Conservation (phyloP, 139 green algal genomes). For the Chlorella sp. region DNA sequence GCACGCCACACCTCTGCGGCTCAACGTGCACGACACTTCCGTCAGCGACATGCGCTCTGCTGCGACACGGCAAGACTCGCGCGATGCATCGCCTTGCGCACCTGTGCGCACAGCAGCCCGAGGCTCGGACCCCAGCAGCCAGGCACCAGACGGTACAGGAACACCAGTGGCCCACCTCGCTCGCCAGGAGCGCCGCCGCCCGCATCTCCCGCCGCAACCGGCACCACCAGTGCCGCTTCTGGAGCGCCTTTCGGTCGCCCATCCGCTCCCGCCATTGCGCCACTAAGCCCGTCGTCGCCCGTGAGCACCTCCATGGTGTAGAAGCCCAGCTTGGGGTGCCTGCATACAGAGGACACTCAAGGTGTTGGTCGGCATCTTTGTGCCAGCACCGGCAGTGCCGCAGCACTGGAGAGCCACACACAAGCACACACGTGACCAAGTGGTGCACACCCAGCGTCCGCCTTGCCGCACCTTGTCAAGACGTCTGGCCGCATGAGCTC, state of each 20-base stretch:
- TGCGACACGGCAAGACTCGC: not conserved
- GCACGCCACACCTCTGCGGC: not conserved
- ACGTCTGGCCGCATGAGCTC: constrained; percentile 46
- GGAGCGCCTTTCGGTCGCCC: no score
- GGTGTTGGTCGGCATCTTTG: no score
- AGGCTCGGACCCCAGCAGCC: constrained; percentile 56
- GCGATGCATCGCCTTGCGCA: constrained; percentile 6
- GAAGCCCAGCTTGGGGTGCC: constrained; percentile 44
- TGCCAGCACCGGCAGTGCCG: no score
- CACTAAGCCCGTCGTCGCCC: no score
- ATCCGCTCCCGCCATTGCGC: no score
- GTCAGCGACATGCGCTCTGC: not conserved
- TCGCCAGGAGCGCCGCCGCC: not conserved
- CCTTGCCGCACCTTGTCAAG: constrained; percentile 22
- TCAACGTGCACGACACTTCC: not conserved
- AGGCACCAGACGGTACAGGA: constrained; percentile 67
- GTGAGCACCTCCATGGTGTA: constrained; percentile 60
- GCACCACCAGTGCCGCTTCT: no score
- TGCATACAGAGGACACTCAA: constrained; percentile 8
- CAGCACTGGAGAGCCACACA: not conserved
- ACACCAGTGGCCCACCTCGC: constrained; percentile 31
- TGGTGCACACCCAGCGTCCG: no score
- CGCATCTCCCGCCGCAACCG: not conserved
- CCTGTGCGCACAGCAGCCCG: constrained; percentile 43
- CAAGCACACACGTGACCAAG: not conserved